Evolutionary conservation across 2,329 filamentous ascomycete genomes (phyloP).

Genomic region (Pyrenophora graminea): DNA sequence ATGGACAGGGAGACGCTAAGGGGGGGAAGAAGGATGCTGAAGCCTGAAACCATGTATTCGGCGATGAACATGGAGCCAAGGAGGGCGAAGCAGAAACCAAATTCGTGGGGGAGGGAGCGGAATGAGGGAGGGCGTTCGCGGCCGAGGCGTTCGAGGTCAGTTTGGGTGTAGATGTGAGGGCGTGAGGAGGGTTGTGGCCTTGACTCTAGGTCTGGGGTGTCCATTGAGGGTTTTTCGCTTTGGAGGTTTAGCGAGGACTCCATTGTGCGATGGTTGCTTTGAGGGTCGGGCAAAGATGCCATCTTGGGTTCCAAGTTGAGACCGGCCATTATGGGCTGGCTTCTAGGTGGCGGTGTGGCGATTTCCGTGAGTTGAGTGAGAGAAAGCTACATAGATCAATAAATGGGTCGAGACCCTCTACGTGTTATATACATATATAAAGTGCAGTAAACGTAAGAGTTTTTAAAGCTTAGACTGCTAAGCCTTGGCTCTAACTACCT

Average conservation of each 20-base stretch:
- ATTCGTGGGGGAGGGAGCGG: constrained; percentile 57
- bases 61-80: constrained; percentile 67
- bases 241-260: background rate
- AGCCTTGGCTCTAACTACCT: no score
- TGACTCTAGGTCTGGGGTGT: background rate
- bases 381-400: no score
- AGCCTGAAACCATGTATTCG: constrained; percentile 79
- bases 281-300: no score
- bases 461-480: no score
- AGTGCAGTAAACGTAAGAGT: no score
- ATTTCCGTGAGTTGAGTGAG: no score
- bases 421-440: no score
- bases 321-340: no score
- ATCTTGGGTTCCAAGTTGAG: no score
- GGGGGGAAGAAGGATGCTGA: constrained; percentile 69
- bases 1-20: constrained; percentile 67
- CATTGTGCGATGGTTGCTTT: background rate
- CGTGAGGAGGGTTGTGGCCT: background rate
- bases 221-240: background rate
- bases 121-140: constrained; percentile 65
- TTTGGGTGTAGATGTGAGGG: constrained; percentile 21
- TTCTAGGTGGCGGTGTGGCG: no score
- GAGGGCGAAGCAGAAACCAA: constrained; percentile 66
- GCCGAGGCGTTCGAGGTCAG: constrained; percentile 62
- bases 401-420: no score